phyloP scores from a whole-genome alignment of 75 land plant species.

The Pinus taeda region DNA sequence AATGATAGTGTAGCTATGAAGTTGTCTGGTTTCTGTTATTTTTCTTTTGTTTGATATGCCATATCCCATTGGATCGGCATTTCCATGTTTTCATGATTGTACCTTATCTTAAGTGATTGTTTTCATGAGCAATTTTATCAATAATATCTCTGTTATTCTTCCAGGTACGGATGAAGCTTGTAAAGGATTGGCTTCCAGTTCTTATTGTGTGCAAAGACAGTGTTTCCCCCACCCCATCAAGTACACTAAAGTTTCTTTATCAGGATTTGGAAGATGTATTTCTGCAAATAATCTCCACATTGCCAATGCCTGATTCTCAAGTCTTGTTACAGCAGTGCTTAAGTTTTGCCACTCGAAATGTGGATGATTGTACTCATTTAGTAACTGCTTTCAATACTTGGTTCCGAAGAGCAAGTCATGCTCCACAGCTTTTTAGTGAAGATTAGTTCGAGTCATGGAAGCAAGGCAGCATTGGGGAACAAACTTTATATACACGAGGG shows the following conservation, averaged over 20 bases:
- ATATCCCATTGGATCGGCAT: neutral
- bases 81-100: neutral
- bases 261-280: slow-evolving; percentile 83
- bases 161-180: slow-evolving; percentile 84
- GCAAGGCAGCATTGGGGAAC: too few species aligned
- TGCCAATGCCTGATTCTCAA: slow-evolving; percentile 81
- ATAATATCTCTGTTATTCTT: slow-evolving; percentile 4
- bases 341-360: slow-evolving; percentile 72
- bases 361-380: slow-evolving; percentile 77
- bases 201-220: slow-evolving; percentile 65
- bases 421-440: slow-evolving; percentile 6
- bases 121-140: neutral
- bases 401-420: slow-evolving; percentile 61
- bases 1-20: too few species aligned
- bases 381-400: slow-evolving; percentile 72
- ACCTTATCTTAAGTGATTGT: neutral
- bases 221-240: slow-evolving; percentile 25
- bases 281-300: slow-evolving; percentile 76
- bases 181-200: slow-evolving; percentile 88
- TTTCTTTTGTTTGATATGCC: neutral
- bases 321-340: slow-evolving; percentile 77
- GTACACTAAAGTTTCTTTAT: slow-evolving; percentile 44
- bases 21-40: neutral
- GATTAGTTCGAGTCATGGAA: neutral
- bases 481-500: too few species aligned